A percentile compares a stretch with the other conserved stretches of the same genome.
Evolutionary conservation across 139 green algal genomes (phyloP).

Genomic region (Mesotaenium endlicherianum): DNA sequence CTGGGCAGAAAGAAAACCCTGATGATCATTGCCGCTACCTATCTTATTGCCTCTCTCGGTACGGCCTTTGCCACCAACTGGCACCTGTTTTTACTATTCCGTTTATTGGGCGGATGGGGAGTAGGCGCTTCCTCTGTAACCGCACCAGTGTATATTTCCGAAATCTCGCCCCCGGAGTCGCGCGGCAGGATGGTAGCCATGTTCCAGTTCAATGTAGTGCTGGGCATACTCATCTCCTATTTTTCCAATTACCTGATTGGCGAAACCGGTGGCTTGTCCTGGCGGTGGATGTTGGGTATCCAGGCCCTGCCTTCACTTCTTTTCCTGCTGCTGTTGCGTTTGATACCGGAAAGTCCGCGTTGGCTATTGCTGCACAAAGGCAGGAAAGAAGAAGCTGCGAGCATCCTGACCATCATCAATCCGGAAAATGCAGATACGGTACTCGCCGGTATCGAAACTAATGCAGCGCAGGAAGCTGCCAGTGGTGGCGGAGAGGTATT

Average conservation of each 20-base stretch:
- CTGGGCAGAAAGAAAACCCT: neutral
- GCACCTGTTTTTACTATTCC: neutral
- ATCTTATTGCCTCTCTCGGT: neutral
- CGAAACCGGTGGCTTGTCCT: neutral
- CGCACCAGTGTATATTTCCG: neutral
- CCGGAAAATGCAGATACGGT: no score
- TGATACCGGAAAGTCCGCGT: neutral
- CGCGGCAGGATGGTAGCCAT: neutral
- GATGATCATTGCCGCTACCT: neutral
- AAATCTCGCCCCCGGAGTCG: neutral
- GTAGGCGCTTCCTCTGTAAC: neutral
- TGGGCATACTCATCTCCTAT: neutral
- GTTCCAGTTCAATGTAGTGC: neutral
- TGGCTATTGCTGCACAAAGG: neutral
- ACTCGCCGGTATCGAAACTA: no score
- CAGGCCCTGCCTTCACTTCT: neutral
- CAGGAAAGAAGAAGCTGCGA: neutral
- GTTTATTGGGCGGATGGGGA: neutral
- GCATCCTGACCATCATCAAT: neutral
- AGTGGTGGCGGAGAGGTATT: neutral
- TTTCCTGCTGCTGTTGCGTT: neutral
- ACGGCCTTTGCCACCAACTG: neutral
- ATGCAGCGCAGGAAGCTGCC: neutral
- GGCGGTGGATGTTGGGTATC: neutral
- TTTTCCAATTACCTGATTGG: neutral